Base-by-base conservation (phyloP, 2,329 filamentous ascomycete species). In the Calonectria ilicicola region DNA sequence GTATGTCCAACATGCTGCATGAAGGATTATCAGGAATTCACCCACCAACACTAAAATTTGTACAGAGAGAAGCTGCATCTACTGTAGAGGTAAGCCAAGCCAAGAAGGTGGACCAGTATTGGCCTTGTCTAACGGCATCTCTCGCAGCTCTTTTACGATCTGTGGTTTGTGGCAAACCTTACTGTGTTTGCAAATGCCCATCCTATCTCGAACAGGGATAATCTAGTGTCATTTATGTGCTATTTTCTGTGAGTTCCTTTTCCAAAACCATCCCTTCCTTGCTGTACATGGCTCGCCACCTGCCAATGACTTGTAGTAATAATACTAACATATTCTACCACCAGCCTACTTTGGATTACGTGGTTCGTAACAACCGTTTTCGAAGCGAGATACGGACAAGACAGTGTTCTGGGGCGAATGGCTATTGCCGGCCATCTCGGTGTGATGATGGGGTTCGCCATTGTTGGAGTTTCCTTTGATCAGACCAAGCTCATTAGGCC, bases 401-500 rank as follows among this genome's bases (percentile, higher is more conserved):
- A 72, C 46, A 58, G 70, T n/a, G 23, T 72, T 5, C 46, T 68
- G n/a, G 65, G 56, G 17, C 70, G 70, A 10, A 44, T 72, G 35
- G 56, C 56, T 19, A 40, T 64, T 8, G 68, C 63, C 10, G 47
- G 62, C n/a, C 68, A 70, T 27, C 51, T 70, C 2, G 63, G 44
- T 9, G 68, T 70, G 10, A 70, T 70, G 68, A 66, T 70, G 27
- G 68, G 68, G 6, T 70, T 70, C n/a, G 62, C 68, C 0, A 42
- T 70, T 2, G 62, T n/a, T 26, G 42, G 62, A 14, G 62, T 70
- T 64, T 44, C 63, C n/a, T 70, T 70, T 38, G 53, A 60, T 10
- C 27, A 66, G n/a, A 38, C 35, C 19, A 51, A 47, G 19, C 40
- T 70, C 15, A 32, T 66, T 2, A 23, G n/a, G 19, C 47, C 68